Conservation (phyloP, 306 rosid species). For the Gillenia trifoliata region DNA sequence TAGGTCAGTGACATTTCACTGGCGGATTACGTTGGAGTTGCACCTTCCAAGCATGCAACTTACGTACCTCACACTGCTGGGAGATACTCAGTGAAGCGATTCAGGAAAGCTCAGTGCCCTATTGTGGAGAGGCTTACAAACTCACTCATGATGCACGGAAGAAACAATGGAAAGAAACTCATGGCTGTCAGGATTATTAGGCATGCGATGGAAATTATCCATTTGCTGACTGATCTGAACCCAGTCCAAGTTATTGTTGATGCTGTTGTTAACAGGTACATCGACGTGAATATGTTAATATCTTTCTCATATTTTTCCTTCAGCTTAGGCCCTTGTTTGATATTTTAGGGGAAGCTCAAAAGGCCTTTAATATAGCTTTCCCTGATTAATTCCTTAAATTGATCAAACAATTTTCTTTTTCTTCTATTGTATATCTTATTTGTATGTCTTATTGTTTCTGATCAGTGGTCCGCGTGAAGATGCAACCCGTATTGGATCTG, state of each 20-base stretch:
- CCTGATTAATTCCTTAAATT: background rate
- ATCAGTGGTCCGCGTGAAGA: constrained; percentile 57
- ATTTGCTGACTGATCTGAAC: constrained; percentile 30
- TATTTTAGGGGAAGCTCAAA: background rate
- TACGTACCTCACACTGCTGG: constrained; percentile 34
- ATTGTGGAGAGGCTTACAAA: constrained; percentile 14
- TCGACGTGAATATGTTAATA: background rate
- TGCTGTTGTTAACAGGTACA: constrained; percentile 28
- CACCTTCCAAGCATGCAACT: constrained; percentile 19
- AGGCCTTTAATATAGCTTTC: background rate
- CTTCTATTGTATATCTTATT: background rate
- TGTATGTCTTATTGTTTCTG: no score
- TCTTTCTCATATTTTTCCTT: background rate
- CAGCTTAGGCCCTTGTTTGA: background rate
- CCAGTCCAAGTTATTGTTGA: constrained; percentile 35
- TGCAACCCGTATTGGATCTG: constrained; percentile 55
- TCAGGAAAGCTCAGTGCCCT: constrained; percentile 32
- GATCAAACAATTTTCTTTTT: no score
- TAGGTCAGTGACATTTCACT: background rate
- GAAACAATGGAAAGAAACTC: constrained; percentile 30
- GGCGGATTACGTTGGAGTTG: constrained; percentile 24
- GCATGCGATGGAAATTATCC: constrained; percentile 37
- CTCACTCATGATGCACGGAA: constrained; percentile 16
- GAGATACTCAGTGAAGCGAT: background rate
- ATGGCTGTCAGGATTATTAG: constrained; percentile 26